Percentiles rank a stretch among this genome's conserved stretches.
These are phyloP conservation scores for Fusarium vanettenii DNA, from an alignment of 2,329 filamentous ascomycete genomes.

Conservation along the genomic window DNA sequence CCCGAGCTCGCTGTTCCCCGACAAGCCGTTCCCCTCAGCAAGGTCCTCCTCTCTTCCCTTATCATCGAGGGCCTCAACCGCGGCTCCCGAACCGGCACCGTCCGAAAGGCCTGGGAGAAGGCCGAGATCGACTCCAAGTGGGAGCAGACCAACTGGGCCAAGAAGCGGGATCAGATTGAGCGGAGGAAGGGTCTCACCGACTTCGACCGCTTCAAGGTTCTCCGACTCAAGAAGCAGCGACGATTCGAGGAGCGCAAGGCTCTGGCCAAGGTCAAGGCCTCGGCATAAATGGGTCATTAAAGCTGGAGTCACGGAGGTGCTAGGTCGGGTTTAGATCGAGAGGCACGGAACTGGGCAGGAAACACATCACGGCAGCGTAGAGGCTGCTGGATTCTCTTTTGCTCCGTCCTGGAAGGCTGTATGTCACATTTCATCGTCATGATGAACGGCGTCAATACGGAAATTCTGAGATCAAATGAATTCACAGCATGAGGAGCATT, in stretches of 20 bases:
- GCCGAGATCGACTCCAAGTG: slow-evolving; percentile 93
- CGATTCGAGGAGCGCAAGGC: slow-evolving; percentile 98
- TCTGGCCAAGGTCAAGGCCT: slow-evolving; percentile 89
- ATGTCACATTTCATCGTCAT: slow-evolving; percentile 70
- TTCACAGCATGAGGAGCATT: slow-evolving; percentile 50
- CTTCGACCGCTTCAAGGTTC: slow-evolving; percentile 99
- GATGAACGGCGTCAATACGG: slow-evolving; percentile 76
- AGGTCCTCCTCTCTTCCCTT: slow-evolving; percentile 90
- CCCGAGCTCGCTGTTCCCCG: slow-evolving; percentile 84
- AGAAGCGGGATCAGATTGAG: slow-evolving; percentile 88
- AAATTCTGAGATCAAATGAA: slow-evolving; percentile 63
- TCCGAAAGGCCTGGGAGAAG: slow-evolving; percentile 93
- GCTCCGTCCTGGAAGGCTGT: slow-evolving; percentile 70
- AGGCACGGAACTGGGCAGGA: slow-evolving; percentile 51
- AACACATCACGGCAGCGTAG: slow-evolving; percentile 54
- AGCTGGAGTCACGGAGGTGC: slow-evolving; percentile 48
- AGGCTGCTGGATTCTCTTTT: slow-evolving; percentile 70
- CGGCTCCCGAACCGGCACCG: slow-evolving; percentile 81
- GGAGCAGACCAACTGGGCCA: slow-evolving; percentile 90
- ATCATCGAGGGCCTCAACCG: slow-evolving; percentile 88
- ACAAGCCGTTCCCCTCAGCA: slow-evolving; percentile 84
- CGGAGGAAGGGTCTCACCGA: slow-evolving; percentile 93
- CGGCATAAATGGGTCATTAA: slow-evolving; percentile 70
- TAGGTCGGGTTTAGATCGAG: slow-evolving; percentile 53
- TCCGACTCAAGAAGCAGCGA: slow-evolving; percentile 99